Base-by-base conservation (phyloP, 139 green algal species). In the Nannochloris sp. region DNA sequence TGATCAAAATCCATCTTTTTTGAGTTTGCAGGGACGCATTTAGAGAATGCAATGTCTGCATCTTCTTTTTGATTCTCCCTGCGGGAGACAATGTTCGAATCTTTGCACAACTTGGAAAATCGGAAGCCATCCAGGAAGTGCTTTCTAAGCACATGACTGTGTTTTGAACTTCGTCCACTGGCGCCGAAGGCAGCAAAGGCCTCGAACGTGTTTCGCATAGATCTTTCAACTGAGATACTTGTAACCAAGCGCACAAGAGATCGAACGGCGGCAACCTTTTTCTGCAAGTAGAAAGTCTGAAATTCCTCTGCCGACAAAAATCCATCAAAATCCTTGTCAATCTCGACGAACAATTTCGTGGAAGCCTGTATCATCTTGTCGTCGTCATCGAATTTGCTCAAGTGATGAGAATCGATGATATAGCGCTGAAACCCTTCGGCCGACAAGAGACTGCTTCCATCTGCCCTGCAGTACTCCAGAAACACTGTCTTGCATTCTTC, bases 21-120 rank as follows among this genome's bases (percentile, higher is more conserved):
- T 23, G 17, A 16, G 10, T 12, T 20, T 2, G 12, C 14, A 26
- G 33, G 60, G 10, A 49, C 48, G 12, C 14, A 40, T 4, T 26
- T 29, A 9, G 36, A 43, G 12, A 49, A 66, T 13, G 2, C 36
- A 23, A 55, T 44, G 13, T 66, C 36, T 12, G 57, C 14, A 43
- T 66, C 8, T 16, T 40, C 13, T 20, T 37, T 25, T 26, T n/a
- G 23, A 17, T 56, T 33, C 0, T 23, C 36, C 23, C 14, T 49
- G 23, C n/a, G 6, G 0, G 25, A 13, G 3, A 66, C 6, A 40
- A 66, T 29, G 13, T 31, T 31, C 26, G n/a, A 66, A 43, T 66
- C 60, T 23, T 45, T 43, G 60, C 60, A 66, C 11, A 66, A 12
- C n/a, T 66, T 66, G 33, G 33, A 17, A 40, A 66, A 66, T 8